Percentiles rank a stretch among this genome's conserved stretches.
Evolutionary conservation across 106 monocot genomes (phyloP).

Genomic region (Allium fistulosum): DNA sequence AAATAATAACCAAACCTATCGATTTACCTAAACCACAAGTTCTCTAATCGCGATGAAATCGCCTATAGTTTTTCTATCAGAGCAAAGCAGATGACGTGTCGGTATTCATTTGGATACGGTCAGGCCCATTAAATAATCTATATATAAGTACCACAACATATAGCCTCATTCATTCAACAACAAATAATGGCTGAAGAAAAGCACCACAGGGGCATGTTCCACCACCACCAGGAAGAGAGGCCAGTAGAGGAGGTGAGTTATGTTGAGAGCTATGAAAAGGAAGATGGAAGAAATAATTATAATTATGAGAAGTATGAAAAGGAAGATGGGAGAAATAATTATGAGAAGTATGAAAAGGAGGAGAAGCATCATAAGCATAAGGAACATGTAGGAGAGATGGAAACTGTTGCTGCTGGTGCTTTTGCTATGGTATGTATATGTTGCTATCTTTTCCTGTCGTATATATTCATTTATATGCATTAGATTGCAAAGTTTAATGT

Average conservation of each 20-base stretch:
- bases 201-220: constrained; percentile 29
- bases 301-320: constrained; percentile 9
- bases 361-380: constrained; percentile 53
- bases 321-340: background rate
- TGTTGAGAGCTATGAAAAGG: background rate
- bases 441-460: no score
- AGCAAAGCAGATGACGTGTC: no score
- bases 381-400: constrained; percentile 47
- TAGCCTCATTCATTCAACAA: no score
- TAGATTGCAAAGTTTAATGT: background rate
- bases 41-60: no score
- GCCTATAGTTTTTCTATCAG: no score
- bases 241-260: constrained; percentile 1
- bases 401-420: constrained; percentile 39
- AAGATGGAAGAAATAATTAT: background rate
- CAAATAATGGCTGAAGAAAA: constrained; percentile 33
- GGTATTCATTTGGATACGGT: no score
- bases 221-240: constrained; percentile 24
- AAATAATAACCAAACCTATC: no score
- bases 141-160: no score
- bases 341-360: constrained; percentile 15
- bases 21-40: no score
- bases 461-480: no score
- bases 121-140: no score
- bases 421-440: constrained; percentile 39